Conservation (phyloP, 2,329 filamentous ascomycete species). For the Teratosphaeria epicoccoides region DNA sequence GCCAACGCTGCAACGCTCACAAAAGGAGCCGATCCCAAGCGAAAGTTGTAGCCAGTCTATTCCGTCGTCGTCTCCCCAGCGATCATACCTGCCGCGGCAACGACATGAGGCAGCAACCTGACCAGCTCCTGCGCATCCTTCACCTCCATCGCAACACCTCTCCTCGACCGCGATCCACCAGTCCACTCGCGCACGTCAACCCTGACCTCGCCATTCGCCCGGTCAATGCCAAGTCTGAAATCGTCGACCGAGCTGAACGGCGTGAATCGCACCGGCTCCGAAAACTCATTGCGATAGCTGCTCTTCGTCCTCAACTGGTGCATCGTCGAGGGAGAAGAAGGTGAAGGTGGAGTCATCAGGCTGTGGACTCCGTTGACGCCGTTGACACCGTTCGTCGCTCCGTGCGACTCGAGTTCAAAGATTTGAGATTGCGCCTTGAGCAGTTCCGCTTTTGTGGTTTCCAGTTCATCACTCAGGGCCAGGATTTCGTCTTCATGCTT, state of each 20-base stretch:
- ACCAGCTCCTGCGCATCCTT: slow-evolving; percentile 1
- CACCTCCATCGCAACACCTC: background rate
- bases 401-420: background rate
- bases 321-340: background rate
- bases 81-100: background rate
- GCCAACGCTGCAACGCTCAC: background rate
- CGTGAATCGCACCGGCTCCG: background rate
- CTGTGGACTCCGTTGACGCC: background rate
- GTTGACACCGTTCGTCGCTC: background rate
- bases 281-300: background rate
- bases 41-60: background rate
- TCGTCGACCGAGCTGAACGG: background rate
- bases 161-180: background rate
- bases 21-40: background rate
- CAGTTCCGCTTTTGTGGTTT: background rate
- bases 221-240: background rate
- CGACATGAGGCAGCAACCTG: background rate
- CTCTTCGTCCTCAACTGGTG: background rate
- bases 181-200: background rate
- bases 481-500: background rate
- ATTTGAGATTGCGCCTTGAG: background rate
- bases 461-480: background rate
- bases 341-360: background rate
- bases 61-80: background rate
- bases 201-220: background rate